Evolutionary conservation across 78 protist genomes (phyloP).

Genomic region (Speleostelium caveatum): DNA sequence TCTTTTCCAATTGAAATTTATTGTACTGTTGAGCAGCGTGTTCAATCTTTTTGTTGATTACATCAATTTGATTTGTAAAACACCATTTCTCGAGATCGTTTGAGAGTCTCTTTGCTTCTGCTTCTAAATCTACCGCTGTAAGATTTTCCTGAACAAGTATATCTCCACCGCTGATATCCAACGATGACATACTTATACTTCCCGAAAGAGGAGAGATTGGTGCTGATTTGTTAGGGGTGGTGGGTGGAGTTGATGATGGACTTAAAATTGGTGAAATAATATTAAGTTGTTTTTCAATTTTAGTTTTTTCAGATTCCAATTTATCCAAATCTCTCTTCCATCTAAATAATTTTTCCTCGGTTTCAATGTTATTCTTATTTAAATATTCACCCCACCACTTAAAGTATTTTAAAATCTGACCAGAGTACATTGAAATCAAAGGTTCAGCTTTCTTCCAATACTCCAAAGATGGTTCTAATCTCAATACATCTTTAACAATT

Average conservation of each 20-base stretch:
- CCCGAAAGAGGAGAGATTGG: no score
- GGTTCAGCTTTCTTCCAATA: slow-evolving; percentile 27
- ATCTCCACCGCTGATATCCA: no score
- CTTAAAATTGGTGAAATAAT: not conserved
- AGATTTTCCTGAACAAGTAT: no score
- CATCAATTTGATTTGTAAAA: slow-evolving; percentile 14
- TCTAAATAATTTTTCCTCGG: slow-evolving; percentile 42
- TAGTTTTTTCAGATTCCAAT: slow-evolving; percentile 34
- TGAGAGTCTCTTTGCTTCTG: slow-evolving; percentile 6
- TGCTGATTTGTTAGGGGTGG: not conserved
- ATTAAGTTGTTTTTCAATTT: slow-evolving; percentile 32
- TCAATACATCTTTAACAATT: not conserved
- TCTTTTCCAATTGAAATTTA: not conserved
- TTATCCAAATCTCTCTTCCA: slow-evolving; percentile 56
- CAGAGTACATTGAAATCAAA: slow-evolving; percentile 8
- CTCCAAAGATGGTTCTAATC: not conserved
- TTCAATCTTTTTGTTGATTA: slow-evolving; percentile 3
- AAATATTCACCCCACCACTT: slow-evolving; percentile 43
- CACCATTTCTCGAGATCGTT: slow-evolving; percentile 44
- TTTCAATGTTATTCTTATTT: slow-evolving; percentile 1
- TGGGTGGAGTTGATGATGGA: not conserved
- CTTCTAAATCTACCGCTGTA: no score
- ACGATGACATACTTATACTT: no score
- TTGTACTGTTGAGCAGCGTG: slow-evolving; percentile 3
- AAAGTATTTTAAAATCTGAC: slow-evolving; percentile 22